Percentiles rank a stretch among this genome's conserved stretches.
Evolutionary conservation across 495 filamentous ascomycete species (phyloP).

Genomic region (Evansstolkia leycettana): DNA sequence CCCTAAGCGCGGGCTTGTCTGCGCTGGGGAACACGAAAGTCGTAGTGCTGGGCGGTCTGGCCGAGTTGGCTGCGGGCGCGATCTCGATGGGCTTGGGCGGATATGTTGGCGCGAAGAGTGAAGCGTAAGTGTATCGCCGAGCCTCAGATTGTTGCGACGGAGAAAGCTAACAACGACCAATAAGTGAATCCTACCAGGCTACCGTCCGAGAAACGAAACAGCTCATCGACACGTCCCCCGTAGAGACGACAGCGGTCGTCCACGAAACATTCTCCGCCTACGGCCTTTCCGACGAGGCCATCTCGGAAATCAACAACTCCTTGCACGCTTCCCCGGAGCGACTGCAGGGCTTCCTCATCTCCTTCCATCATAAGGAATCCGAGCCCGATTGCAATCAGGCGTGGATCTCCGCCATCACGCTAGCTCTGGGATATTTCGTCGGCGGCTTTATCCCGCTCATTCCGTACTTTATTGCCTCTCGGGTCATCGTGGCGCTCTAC

Average conservation of each 20-base stretch:
- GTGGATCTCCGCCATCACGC: slow-evolving; percentile 45
- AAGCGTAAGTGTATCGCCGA: slow-evolving; percentile 35
- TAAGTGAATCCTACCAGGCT: slow-evolving; percentile 36
- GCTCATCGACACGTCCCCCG: slow-evolving; percentile 25
- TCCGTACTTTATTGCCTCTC: slow-evolving; percentile 55
- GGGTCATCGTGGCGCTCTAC: slow-evolving; percentile 46
- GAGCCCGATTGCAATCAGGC: slow-evolving; percentile 40
- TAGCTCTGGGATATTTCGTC: slow-evolving; percentile 61
- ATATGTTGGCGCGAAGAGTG: slow-evolving; percentile 56
- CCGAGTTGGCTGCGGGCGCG: slow-evolving; percentile 42
- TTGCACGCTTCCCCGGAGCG: slow-evolving; percentile 32
- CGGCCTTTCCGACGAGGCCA: slow-evolving; percentile 26
- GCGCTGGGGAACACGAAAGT: slow-evolving; percentile 40
- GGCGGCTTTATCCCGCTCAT: slow-evolving; percentile 61
- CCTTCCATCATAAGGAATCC: slow-evolving; percentile 42
- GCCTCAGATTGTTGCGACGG: background rate
- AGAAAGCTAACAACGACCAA: background rate
- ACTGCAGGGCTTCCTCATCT: slow-evolving; percentile 44
- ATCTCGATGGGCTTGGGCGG: slow-evolving; percentile 47
- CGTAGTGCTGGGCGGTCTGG: slow-evolving; percentile 41
- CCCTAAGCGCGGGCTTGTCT: slow-evolving; percentile 42
- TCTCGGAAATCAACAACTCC: slow-evolving; percentile 31
- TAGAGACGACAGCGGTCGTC: slow-evolving; percentile 29
- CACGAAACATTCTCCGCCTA: slow-evolving; percentile 39
- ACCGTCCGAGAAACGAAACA: slow-evolving; percentile 31